A percentile compares a stretch with the other conserved stretches of the same genome.
Evolutionary conservation across 768 basidiomycete genomes (phyloP).

Genomic region (Nidula microcarpa): DNA sequence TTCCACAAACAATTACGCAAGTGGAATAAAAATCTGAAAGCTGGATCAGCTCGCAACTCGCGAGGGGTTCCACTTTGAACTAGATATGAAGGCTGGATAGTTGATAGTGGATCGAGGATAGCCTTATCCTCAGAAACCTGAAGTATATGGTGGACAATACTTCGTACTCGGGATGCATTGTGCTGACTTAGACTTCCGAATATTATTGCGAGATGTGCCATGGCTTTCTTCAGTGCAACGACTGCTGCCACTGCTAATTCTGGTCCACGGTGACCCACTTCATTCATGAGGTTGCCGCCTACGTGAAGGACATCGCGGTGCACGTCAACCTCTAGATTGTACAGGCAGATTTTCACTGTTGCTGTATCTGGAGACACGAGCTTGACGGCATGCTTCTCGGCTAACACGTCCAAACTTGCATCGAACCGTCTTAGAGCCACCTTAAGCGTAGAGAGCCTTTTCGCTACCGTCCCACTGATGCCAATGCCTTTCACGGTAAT

Average conservation of each 20-base stretch:
- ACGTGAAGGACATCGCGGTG: conserved; percentile 6
- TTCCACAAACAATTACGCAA: conserved; percentile 64
- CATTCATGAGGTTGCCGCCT: conserved; percentile 1
- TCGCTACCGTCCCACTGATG: conserved; percentile 10
- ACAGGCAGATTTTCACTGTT: conserved; percentile 19
- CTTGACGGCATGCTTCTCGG: conserved; percentile 25
- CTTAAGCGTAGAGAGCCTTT: conserved; percentile 10
- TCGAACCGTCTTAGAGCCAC: conserved; percentile 16
- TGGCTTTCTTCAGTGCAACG: conserved; percentile 21
- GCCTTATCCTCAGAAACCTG: conserved; percentile 43
- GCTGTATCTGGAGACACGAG: conserved; percentile 16
- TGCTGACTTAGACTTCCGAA: conserved; percentile 23
- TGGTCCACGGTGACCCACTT: conserved; percentile 38
- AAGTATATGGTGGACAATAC: conserved; percentile 47
- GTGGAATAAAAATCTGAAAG: conserved; percentile 78
- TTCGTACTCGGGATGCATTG: conserved; percentile 25
- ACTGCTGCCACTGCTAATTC: conserved; percentile 33
- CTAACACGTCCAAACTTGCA: conserved; percentile 20
- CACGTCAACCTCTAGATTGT: conserved; percentile 4
- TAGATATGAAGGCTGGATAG: conserved; percentile 81
- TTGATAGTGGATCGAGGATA: conserved; percentile 73
- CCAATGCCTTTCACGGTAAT: conserved; percentile 13
- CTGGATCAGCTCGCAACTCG: conserved; percentile 59
- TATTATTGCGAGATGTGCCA: conserved; percentile 15
- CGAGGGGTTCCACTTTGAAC: conserved; percentile 74